Conservation (phyloP, 2,329 filamentous ascomycete genomes). For the Plectosphaerella cucumerina region DNA sequence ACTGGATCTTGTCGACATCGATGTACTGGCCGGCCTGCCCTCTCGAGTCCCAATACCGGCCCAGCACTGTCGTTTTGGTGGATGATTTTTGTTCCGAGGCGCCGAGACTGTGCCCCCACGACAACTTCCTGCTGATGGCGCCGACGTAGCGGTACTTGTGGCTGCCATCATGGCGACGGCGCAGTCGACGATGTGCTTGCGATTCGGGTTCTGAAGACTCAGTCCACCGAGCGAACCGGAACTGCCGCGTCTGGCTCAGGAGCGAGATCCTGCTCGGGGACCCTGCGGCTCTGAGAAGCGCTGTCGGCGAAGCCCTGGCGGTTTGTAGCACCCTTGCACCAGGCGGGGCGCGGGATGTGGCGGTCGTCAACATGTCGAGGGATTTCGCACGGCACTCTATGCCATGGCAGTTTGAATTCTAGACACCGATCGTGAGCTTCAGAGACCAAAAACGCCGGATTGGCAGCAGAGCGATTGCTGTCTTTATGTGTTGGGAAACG, state of each 20-base stretch:
- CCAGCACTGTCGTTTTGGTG: constrained; percentile 36
- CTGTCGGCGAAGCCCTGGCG: constrained; percentile 2
- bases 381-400: background rate
- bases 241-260: constrained; percentile 36
- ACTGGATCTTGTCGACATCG: constrained; percentile 28
- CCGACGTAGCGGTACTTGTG: constrained; percentile 43
- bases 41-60: constrained; percentile 30
- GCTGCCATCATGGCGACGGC: constrained; percentile 34
- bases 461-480: background rate
- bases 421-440: background rate
- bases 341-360: constrained; percentile 19
- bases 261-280: constrained; percentile 6
- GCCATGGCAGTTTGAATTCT: background rate
- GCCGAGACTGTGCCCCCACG: constrained; percentile 38
- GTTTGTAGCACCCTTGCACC: constrained; percentile 20
- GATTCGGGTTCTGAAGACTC: constrained; percentile 34
- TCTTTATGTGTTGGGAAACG: background rate
- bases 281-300: constrained; percentile 3
- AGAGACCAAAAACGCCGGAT: background rate
- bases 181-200: constrained; percentile 32
- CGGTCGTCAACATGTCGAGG: constrained; percentile 4
- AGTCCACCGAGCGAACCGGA: constrained; percentile 46
- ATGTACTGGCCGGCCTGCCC: constrained; percentile 25
- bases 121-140: constrained; percentile 35
- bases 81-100: constrained; percentile 28